These are phyloP conservation scores for Deinandra increscens DNA, from an alignment of 129 eudicot genomes.

Conservation along the genomic window DNA sequence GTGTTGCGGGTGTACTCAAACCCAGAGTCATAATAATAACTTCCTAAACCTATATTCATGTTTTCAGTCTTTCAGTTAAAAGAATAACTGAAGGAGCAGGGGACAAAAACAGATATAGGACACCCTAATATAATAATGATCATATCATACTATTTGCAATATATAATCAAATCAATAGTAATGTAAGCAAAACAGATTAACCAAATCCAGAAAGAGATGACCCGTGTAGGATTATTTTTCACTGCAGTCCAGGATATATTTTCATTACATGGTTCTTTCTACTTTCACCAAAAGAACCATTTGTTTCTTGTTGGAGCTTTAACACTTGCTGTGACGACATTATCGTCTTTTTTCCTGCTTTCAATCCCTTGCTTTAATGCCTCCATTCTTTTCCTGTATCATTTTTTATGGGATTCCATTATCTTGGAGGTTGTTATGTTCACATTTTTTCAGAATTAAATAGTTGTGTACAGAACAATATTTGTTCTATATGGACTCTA, in stretches of 20 bases:
- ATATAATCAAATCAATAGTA: conserved; percentile 11
- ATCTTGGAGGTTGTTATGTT: neutral
- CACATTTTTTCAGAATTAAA: too few species aligned
- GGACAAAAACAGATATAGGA: neutral
- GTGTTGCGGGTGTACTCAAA: too few species aligned
- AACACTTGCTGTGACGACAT: conserved; percentile 29
- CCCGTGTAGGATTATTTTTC: conserved; percentile 10
- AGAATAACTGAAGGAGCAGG: too few species aligned
- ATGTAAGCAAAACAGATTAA: neutral
- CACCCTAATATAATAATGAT: neutral
- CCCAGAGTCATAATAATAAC: too few species aligned
- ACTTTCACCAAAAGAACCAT: conserved; percentile 84
- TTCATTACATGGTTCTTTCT: neutral
- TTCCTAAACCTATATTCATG: too few species aligned
- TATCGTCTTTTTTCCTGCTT: conserved; percentile 58
- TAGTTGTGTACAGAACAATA: too few species aligned
- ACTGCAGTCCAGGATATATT: neutral
- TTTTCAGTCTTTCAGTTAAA: too few species aligned
- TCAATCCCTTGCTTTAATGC: conserved; percentile 87
- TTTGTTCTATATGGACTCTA: too few species aligned
- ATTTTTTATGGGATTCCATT: neutral
- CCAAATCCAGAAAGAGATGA: neutral
- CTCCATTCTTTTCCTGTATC: conserved; percentile 74
- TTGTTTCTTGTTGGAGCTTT: conserved; percentile 40
- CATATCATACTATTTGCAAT: neutral